phyloP scores from a whole-genome alignment of 768 basidiomycete species.

The Phylloporus arenicola region DNA sequence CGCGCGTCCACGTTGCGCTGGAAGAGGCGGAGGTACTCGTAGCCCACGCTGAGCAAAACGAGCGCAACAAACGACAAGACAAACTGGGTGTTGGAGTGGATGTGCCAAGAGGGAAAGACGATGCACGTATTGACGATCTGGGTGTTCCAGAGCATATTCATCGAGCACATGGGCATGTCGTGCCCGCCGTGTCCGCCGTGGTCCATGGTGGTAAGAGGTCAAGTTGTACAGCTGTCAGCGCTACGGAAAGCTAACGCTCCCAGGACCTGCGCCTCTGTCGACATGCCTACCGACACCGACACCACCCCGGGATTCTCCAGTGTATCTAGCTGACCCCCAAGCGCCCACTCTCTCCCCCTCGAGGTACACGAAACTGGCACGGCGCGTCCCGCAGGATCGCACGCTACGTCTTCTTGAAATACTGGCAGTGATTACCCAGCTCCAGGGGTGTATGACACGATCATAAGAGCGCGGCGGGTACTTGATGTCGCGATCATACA shows the following conservation, averaged over 20 bases:
- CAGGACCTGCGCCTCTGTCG: slow-evolving; percentile 52
- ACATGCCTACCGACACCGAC: slow-evolving; percentile 46
- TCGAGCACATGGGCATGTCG: slow-evolving; percentile 56
- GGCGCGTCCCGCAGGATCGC: slow-evolving; percentile 60
- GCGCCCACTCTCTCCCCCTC: slow-evolving; percentile 50
- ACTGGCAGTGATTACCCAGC: no score
- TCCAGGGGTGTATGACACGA: no score
- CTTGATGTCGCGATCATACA: no score
- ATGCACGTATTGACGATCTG: slow-evolving; percentile 77
- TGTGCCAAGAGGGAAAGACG: slow-evolving; percentile 77
- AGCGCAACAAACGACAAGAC: slow-evolving; percentile 61
- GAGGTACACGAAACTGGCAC: slow-evolving; percentile 70
- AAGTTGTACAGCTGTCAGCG: slow-evolving; percentile 3
- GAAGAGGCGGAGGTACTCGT: slow-evolving; percentile 71
- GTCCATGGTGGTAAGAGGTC: slow-evolving; percentile 23
- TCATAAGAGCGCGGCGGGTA: no score
- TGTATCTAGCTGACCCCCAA: slow-evolving; percentile 64
- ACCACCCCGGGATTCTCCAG: slow-evolving; percentile 75
- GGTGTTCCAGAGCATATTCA: slow-evolving; percentile 91
- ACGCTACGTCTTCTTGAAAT: slow-evolving; percentile 78
- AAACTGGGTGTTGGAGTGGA: slow-evolving; percentile 52
- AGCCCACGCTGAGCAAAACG: slow-evolving; percentile 63
- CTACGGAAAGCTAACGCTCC: background rate
- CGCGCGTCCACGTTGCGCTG: no score
- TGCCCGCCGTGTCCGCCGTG: slow-evolving; percentile 45